Evolutionary conservation across 805 yeast species (phyloP), one percentile per base, ranked within the genome.

Genomic region (Suhomyces xylopsoci): DNA sequence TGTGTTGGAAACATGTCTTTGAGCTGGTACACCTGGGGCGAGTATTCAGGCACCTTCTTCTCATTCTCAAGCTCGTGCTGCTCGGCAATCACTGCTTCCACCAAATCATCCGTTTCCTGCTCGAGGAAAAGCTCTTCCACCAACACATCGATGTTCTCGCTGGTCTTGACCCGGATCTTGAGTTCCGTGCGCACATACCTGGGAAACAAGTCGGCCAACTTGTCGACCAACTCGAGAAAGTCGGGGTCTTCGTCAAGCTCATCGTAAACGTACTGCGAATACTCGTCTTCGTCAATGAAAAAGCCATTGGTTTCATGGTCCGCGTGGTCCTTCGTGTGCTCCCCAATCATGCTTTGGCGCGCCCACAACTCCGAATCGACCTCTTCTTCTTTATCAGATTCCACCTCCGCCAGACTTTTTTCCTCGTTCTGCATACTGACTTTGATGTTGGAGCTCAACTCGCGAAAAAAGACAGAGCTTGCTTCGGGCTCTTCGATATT

Each of bases 1-100:
- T 70, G 54, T 14, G 73, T 62, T 0, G 86, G 85, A 53, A 83
- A 81, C 65, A 82, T 73, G 12, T 72, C 76, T 47, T 62, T 57
- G 28, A 79, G 57, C 26, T 61, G 63, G 51, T 54, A 54, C 10
- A 65, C 68, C 2, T 56, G 56, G 1, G 48, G 50, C 15, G 57
- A 48, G 48, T 55, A 59, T 7, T 47, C 30, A 9, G 47, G 28
- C 12, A 30, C 17, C 38, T 49, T 40, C 19, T 45, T 48, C 15
- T 48, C 49, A 15, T 34, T 17, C n/a, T 28, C 49, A 7, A 40
- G 14, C 26, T 40, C 50, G 7, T 38, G 36, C 9, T 50, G 48
- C 22, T 52, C 56, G 5, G 47, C 51, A 8, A 45, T 12, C 20
- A 45, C 47, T 15, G 50, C 49, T 24, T 55, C 55, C 10, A 47